Evolutionary conservation across 225 moss, liverwort and hornwort genomes (phyloP), one percentile per base, ranked within the genome.

Genomic region (Climacium dendroides): DNA sequence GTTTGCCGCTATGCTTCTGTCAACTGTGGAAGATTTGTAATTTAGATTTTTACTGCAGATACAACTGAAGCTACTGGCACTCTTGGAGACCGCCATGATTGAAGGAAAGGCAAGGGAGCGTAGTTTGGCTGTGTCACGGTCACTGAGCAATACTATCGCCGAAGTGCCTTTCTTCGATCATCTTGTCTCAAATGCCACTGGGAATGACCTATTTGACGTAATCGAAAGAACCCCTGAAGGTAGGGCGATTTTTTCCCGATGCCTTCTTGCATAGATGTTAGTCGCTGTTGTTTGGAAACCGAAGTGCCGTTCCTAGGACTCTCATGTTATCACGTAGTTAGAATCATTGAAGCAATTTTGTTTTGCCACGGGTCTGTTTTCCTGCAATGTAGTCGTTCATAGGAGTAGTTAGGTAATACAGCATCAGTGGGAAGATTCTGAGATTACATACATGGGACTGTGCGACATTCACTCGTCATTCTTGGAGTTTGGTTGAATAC

Each of bases 51-150:
- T 47, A 57, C 59, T 96, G 93, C 95, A 99, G 99, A 93, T 95
- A 84, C 96, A 95, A 88, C 95, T 94, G 82, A 99, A 92, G 94
- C 90, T 97, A 12, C 83, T 96, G 86, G 85, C 90, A 78, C 94
- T 99, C 82, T 89, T 97, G 91, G 99, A 96, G 89, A 93, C 90
- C 71, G 90, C 96, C 54, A 81, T 95, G 74, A 87, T 97, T 78
- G 97, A 96, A 92, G 97, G 96, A 50, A 99, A 97, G 93, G 96
- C 95, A 81, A 92, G 94, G 88, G 96, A 95, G 74, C 96, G 95
- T 73, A 95, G 93, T 90, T 75, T 87, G 74, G 84, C 91, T 73
- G 82, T 92, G 62, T 91, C 90, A 45, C 90, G 90, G 84, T 91
- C 93, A 72, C 87, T 96, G 85, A 92, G 88, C 86, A 93, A 88